Base-by-base conservation (phyloP, 2,329 filamentous ascomycete species). In the Arthrinium phaeospermum region DNA sequence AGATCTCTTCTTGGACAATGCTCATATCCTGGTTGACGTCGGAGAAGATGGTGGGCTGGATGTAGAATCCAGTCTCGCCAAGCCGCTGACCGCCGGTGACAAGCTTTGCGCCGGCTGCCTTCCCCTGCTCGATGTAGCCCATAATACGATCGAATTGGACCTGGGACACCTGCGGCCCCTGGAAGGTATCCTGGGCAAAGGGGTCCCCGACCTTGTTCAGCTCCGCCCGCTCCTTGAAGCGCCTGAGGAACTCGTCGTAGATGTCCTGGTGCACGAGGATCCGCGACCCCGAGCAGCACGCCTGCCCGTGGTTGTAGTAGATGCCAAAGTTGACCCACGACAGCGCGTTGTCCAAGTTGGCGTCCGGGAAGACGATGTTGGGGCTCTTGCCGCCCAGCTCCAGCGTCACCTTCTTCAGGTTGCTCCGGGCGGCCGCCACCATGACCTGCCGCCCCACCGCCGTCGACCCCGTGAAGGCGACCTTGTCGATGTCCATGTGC, bases 1-100 rank as follows among this genome's bases (percentile, higher is more conserved):
- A 97, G 82, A 97, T 96, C 86, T 97, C 94, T 86, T 97, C 94
- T 83, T 94, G 90, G 85, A 94, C 91, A 80, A 97, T 96, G 90
- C 94, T 95, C 93, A 96, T 96, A 83, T 95, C 90, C 76, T 91
- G 85, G 68, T 86, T 89, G 76, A 96, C 94, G 80, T 94, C 91
- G 83, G 89, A 91, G 88, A 97, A 97, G 86, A 97, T 94, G 79
- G 94, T 97, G 51, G 94, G 94, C 87, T 96, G 86, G 83, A 97
- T 95, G 87, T 96, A 97, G 30, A 46, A 72, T 1, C 87, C 81
- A 73, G 94, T 93, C 83, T 91, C 91, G 77, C 92, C 92, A 41
- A 41, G 37, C 37, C 37, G 6, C 78, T 89, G 89, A 30, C 85
- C 85, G 71, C 85, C 85, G 0, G 79, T 91, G 81, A 92, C 91